phyloP scores from a whole-genome alignment of 108 stramenopile genomes.

The Nannochloropsis granulata region DNA sequence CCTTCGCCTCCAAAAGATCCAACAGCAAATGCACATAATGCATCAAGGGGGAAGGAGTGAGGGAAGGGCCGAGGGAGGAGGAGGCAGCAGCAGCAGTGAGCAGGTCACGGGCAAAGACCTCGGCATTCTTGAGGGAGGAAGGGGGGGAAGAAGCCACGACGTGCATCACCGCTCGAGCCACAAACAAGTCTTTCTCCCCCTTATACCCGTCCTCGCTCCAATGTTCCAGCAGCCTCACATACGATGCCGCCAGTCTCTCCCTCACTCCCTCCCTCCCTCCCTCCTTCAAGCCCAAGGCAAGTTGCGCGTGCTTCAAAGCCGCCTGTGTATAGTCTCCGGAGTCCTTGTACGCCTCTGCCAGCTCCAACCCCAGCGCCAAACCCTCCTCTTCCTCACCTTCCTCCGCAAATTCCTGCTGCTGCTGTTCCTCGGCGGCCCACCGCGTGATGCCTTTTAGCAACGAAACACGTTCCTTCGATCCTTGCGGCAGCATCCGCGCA shows the following conservation, averaged over 20 bases:
- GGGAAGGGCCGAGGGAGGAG: background rate
- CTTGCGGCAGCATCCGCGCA: background rate
- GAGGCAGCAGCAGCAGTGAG: background rate
- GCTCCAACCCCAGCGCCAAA: background rate
- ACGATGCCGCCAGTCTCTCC: background rate
- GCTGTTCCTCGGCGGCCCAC: background rate
- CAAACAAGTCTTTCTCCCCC: background rate
- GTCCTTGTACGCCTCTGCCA: background rate
- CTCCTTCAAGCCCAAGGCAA: background rate
- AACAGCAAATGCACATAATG: background rate
- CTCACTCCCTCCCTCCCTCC: background rate
- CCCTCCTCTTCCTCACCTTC: background rate
- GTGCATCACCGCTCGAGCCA: background rate
- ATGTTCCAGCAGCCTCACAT: background rate
- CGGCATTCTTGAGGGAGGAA: background rate
- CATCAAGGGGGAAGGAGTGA: background rate
- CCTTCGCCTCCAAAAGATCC: background rate
- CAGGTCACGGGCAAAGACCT: background rate
- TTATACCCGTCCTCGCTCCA: background rate
- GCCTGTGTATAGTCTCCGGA: background rate
- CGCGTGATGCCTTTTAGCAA: background rate
- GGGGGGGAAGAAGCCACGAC: background rate
- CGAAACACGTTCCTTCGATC: background rate
- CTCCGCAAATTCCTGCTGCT: background rate
- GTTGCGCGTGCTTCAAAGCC: background rate